A percentile compares a stretch with the other conserved stretches of the same genome.
These are phyloP conservation scores for Parathielavia appendiculata DNA, from an alignment of 495 filamentous ascomycete species.

Conservation along the genomic window DNA sequence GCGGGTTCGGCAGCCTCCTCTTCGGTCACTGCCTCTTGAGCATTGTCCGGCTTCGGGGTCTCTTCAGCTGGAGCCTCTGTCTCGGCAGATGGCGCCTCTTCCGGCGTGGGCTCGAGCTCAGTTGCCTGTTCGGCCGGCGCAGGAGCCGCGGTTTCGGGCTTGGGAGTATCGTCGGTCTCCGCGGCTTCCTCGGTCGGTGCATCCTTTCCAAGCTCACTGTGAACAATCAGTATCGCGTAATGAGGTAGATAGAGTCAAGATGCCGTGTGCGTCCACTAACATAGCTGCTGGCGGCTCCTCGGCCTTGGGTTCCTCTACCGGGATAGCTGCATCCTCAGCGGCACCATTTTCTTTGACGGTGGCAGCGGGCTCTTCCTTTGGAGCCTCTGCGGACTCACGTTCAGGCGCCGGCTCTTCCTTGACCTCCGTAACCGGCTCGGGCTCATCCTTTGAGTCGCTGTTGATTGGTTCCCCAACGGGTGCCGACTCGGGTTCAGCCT, in stretches of 20 bases:
- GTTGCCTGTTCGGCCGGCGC: background rate
- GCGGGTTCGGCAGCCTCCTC: slow-evolving; percentile 10
- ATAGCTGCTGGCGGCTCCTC: background rate
- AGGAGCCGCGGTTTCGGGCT: slow-evolving; percentile 11
- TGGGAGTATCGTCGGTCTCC: too few relatives aligned
- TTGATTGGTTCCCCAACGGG: background rate
- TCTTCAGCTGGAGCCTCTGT: slow-evolving; percentile 10
- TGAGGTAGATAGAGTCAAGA: too few relatives aligned
- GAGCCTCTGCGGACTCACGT: background rate
- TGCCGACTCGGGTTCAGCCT: background rate
- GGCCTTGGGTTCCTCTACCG: background rate
- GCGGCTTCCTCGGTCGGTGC: background rate
- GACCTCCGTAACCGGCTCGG: background rate
- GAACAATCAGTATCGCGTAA: background rate
- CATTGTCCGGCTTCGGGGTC: slow-evolving; percentile 10
- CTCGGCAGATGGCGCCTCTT: background rate
- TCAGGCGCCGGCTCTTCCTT: slow-evolving; percentile 7
- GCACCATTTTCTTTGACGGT: background rate
- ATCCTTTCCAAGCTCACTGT: background rate
- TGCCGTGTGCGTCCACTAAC: background rate
- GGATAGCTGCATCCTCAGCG: background rate
- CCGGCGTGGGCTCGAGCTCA: background rate
- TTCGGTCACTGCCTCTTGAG: slow-evolving; percentile 7
- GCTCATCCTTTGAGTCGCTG: background rate
- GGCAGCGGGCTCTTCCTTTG: background rate